Evolutionary conservation across 495 filamentous ascomycete species (phyloP).

Genomic region (Achaetomiella virescens): DNA sequence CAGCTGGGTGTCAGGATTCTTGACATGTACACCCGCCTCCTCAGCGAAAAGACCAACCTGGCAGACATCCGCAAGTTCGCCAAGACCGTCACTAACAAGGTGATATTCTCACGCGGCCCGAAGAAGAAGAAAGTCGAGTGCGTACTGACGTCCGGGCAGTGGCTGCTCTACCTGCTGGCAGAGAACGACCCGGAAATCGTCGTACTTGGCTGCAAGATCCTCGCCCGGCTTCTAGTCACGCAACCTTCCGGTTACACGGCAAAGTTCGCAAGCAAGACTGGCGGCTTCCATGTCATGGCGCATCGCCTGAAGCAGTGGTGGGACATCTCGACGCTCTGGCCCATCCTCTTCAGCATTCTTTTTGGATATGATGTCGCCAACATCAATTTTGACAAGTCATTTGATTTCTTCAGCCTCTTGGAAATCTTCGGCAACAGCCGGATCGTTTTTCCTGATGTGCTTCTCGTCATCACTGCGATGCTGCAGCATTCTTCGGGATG

Average conservation of each 20-base stretch:
- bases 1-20: slow-evolving; percentile 71
- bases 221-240: slow-evolving; percentile 75
- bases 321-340: slow-evolving; percentile 80
- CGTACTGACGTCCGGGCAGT: slow-evolving; percentile 54
- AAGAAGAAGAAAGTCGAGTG: slow-evolving; percentile 16
- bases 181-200: slow-evolving; percentile 82
- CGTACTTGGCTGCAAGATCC: slow-evolving; percentile 71
- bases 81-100: slow-evolving; percentile 92
- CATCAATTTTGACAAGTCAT: slow-evolving; percentile 64
- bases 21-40: slow-evolving; percentile 70
- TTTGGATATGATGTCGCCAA: slow-evolving; percentile 75
- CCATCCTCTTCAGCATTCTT: slow-evolving; percentile 80
- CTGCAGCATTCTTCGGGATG: slow-evolving; percentile 64
- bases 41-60: slow-evolving; percentile 66
- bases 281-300: slow-evolving; percentile 79
- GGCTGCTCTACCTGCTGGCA: slow-evolving; percentile 88
- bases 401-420: slow-evolving; percentile 66
- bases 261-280: slow-evolving; percentile 78
- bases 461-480: slow-evolving; percentile 81
- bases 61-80: slow-evolving; percentile 80
- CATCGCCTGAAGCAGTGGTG: slow-evolving; percentile 81
- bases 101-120: slow-evolving; percentile 38
- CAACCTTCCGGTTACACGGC: slow-evolving; percentile 73
- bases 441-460: slow-evolving; percentile 68
- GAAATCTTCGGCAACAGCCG: slow-evolving; percentile 62